Evolutionary conservation across 371 early-diverging fungal species (phyloP).

Genomic region (Mucor lusitanicus): DNA sequence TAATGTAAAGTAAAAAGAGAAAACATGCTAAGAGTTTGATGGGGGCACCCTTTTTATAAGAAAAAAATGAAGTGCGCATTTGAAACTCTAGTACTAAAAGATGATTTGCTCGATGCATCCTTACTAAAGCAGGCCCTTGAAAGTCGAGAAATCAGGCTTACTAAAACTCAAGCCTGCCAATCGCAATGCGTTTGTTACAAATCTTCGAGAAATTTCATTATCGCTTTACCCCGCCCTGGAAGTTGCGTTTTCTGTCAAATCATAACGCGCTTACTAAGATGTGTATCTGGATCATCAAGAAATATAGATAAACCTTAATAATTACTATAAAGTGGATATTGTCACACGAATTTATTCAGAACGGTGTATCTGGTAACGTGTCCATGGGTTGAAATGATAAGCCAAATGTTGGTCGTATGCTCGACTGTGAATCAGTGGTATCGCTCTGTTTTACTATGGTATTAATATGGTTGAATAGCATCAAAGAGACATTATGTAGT

Average conservation of each 20-base stretch:
- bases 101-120: slow-evolving; percentile 6
- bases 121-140: slow-evolving; percentile 2
- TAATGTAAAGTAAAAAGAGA: neutral
- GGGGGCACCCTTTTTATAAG: slow-evolving; percentile 2
- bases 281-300: neutral
- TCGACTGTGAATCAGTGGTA: neutral
- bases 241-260: neutral
- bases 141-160: slow-evolving; percentile 3
- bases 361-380: neutral
- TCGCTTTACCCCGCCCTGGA: neutral
- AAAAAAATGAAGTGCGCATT: neutral
- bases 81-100: neutral
- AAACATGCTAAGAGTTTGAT: neutral
- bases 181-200: neutral
- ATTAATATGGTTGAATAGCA: neutral
- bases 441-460: neutral
- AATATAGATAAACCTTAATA: slow-evolving; percentile 3
- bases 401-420: neutral
- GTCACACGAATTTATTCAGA: neutral
- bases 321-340: neutral
- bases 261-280: neutral
- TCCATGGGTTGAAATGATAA: neutral
- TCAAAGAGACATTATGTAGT: neutral
- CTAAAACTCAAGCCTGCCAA: slow-evolving; percentile 3
- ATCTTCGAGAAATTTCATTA: neutral